A percentile compares a stretch with the other conserved stretches of the same genome.
Evolutionary conservation across 345 rosid genomes (phyloP).

Genomic region (Citrus medica): DNA sequence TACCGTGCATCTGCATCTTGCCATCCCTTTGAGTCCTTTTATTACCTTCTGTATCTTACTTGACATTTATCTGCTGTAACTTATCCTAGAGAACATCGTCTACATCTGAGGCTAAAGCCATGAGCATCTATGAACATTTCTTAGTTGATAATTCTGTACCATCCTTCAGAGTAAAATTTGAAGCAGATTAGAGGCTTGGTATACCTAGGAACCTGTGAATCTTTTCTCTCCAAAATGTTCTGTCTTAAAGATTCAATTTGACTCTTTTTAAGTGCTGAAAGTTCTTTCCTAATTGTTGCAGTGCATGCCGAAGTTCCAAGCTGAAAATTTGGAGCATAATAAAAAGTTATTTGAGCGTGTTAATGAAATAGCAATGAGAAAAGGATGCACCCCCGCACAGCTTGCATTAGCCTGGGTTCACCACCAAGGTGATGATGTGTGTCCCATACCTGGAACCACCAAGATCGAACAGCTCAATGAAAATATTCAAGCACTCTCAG

Average conservation of each 20-base stretch:
- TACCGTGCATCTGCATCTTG: background rate
- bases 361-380: slow-evolving; percentile 40
- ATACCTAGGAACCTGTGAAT: background rate
- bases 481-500: slow-evolving; percentile 22
- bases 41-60: background rate
- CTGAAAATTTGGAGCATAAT: slow-evolving; percentile 56
- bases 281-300: slow-evolving; percentile 11
- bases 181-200: background rate
- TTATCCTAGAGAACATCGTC: background rate
- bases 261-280: background rate
- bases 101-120: background rate
- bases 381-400: slow-evolving; percentile 55
- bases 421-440: slow-evolving; percentile 59
- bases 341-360: slow-evolving; percentile 36
- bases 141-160: background rate
- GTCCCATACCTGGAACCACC: slow-evolving; percentile 65
- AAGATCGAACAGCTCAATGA: slow-evolving; percentile 44
- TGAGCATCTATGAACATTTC: background rate
- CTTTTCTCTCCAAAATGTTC: background rate
- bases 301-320: slow-evolving; percentile 52
- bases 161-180: background rate
- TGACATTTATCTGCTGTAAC: too few species aligned
- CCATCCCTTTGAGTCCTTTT: background rate
- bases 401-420: slow-evolving; percentile 76
- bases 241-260: background rate